Percentiles rank a stretch among this genome's conserved stretches.
These are phyloP conservation scores for Stagonosporopsis tanaceti DNA, from an alignment of 2,329 filamentous ascomycete genomes.

Conservation along the genomic window DNA sequence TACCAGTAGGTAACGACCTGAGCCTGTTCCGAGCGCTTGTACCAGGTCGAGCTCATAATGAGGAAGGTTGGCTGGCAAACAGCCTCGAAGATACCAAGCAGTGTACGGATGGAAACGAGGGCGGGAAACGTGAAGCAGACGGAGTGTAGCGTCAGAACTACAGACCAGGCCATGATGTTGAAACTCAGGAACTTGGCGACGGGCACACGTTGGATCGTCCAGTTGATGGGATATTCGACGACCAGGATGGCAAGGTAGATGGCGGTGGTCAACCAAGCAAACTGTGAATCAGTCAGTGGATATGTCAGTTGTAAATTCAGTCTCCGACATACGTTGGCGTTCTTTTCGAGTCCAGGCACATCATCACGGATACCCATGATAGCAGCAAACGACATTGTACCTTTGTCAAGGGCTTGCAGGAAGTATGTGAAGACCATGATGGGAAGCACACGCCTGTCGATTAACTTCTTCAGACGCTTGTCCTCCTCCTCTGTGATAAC, in stretches of 20 bases:
- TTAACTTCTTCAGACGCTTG: slow-evolving; percentile 67
- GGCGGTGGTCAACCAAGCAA: slow-evolving; percentile 75
- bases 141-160: slow-evolving; percentile 67
- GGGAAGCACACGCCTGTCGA: slow-evolving; percentile 71
- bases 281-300: slow-evolving; percentile 52
- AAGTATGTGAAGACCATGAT: slow-evolving; percentile 81
- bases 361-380: slow-evolving; percentile 67
- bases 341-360: slow-evolving; percentile 38
- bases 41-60: slow-evolving; percentile 74
- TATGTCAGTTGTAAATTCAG: not conserved
- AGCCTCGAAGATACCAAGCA: slow-evolving; percentile 76
- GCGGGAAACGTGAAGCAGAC: slow-evolving; percentile 67
- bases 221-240: slow-evolving; percentile 77
- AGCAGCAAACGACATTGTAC: slow-evolving; percentile 68
- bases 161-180: slow-evolving; percentile 71
- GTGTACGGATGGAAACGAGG: slow-evolving; percentile 67
- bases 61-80: slow-evolving; percentile 74
- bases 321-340: slow-evolving; percentile 35
- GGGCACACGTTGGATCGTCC: slow-evolving; percentile 68
- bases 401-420: slow-evolving; percentile 72
- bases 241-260: slow-evolving; percentile 76
- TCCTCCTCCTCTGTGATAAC: slow-evolving; percentile 68
- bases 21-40: slow-evolving; percentile 73
- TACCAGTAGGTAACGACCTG: slow-evolving; percentile 73
- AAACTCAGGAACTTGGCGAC: slow-evolving; percentile 72